Percentiles rank a stretch among this genome's conserved stretches.
phyloP scores from a whole-genome alignment of 2,329 filamentous ascomycete species.

The Fusarium mexicanum region DNA sequence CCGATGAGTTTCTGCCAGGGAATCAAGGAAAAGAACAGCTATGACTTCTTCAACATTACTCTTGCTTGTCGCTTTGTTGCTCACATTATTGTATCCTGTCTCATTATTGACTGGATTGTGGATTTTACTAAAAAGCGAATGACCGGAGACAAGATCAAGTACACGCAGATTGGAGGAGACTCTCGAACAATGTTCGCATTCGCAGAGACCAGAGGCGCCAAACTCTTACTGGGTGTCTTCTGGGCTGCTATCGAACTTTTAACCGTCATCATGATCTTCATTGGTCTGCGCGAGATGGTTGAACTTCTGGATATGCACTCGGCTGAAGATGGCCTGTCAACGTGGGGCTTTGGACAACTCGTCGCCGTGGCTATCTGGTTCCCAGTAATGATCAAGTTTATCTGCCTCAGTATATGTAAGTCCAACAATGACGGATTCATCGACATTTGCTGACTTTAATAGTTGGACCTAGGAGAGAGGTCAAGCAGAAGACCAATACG shows the following conservation, averaged over 20 bases:
- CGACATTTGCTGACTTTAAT: not conserved
- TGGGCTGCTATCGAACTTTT: not conserved
- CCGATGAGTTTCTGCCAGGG: slow-evolving; percentile 3
- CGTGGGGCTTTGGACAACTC: not conserved
- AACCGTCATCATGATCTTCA: not conserved
- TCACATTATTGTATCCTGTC: not conserved
- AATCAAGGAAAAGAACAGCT: not conserved
- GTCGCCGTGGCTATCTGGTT: slow-evolving; percentile 14
- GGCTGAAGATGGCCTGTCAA: not conserved
- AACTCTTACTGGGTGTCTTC: not conserved
- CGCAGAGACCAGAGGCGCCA: not conserved
- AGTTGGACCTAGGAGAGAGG: not conserved
- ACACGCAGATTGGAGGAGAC: not conserved
- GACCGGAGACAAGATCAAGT: not conserved
- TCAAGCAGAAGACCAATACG: accelerated
- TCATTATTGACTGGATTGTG: not conserved
- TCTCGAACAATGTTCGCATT: not conserved
- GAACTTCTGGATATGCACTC: not conserved
- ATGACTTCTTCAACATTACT: not conserved
- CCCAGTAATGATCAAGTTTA: not conserved
- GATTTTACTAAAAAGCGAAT: not conserved
- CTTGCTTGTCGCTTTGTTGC: not conserved
- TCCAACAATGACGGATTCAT: accelerated
- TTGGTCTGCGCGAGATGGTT: not conserved
- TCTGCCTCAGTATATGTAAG: not conserved